A percentile compares a stretch with the other conserved stretches of the same genome.
Conservation (phyloP, 257 asterid species). For the Solanum pinnatisectum region DNA sequence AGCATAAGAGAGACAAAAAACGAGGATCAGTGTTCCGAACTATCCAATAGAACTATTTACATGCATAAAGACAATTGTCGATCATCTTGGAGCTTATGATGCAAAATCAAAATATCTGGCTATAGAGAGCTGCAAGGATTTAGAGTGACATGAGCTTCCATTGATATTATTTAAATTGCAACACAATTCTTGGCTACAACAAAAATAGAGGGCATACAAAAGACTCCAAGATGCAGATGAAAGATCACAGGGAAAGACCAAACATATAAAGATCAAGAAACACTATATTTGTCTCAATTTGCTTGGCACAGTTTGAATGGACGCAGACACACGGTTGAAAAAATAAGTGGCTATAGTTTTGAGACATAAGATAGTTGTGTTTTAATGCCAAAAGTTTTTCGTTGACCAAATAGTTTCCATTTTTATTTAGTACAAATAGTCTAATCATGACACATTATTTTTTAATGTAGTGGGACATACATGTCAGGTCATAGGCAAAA, state of each 20-base stretch:
- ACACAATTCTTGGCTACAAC: not conserved
- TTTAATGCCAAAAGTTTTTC: not conserved
- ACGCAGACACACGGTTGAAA: not conserved
- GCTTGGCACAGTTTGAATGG: not conserved
- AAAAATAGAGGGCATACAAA: not conserved
- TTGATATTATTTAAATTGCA: not conserved
- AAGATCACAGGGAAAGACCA: not conserved
- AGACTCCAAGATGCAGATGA: not conserved
- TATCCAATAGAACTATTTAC: not conserved
- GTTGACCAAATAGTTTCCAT: not conserved
- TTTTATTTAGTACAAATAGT: no score
- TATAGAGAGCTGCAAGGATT: not conserved
- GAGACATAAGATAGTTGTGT: not conserved
- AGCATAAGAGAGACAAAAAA: constrained; percentile 5
- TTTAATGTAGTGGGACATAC: not conserved
- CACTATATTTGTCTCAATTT: not conserved
- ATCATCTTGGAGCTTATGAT: not conserved
- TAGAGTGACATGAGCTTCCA: not conserved
- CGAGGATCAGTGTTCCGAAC: not conserved
- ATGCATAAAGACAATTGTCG: not conserved
- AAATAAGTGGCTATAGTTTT: not conserved
- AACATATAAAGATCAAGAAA: not conserved
- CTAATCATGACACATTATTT: no score
- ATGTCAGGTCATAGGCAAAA: not conserved
- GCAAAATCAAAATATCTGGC: not conserved